These are phyloP conservation scores for Neurospora tetraspora DNA, from an alignment of 495 filamentous ascomycete species.

Conservation along the genomic window DNA sequence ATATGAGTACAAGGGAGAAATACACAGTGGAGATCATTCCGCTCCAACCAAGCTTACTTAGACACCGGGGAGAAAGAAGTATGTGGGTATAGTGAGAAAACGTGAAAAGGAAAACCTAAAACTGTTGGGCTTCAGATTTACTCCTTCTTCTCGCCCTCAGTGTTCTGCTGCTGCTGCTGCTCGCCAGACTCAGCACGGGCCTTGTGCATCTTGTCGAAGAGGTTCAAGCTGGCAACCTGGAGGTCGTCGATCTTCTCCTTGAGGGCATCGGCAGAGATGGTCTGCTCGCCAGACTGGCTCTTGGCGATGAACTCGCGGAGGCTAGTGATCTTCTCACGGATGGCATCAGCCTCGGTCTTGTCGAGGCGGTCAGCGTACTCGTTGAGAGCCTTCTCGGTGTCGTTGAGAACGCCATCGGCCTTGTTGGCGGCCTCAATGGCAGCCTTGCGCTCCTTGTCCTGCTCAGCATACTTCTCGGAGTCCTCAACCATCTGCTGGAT, in stretches of 20 bases:
- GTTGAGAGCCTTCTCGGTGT: conserved; percentile 97
- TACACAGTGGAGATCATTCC: conserved; percentile 23
- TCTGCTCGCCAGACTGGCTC: conserved; percentile 87
- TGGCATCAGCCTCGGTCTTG: conserved; percentile 86
- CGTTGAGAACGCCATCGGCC: conserved; percentile 90
- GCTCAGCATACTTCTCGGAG: conserved; percentile 90
- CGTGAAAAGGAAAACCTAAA: conserved; percentile 6
- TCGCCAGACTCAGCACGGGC: conserved; percentile 60
- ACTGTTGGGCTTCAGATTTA: conserved; percentile 33
- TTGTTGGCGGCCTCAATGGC: conserved; percentile 94
- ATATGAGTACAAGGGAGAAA: conserved; percentile 38
- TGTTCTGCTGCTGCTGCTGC: conserved; percentile 30
- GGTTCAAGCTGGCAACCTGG: conserved; percentile 86
- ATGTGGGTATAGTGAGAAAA: conserved; percentile 13
- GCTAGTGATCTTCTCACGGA: conserved; percentile 84
- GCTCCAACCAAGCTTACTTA: conserved; percentile 22
- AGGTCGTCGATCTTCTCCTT: conserved; percentile 98
- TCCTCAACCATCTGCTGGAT: conserved; percentile 96
- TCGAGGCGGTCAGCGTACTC: conserved; percentile 92
- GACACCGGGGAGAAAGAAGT: conserved; percentile 21
- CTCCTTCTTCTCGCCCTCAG: conserved; percentile 81
- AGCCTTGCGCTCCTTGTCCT: conserved; percentile 93
- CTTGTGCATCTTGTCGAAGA: conserved; percentile 99
- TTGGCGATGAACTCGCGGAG: conserved; percentile 88
- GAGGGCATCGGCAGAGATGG: conserved; percentile 75